phyloP scores from a whole-genome alignment of 2,329 filamentous ascomycete genomes.

The Neocucurbitaria cava region DNA sequence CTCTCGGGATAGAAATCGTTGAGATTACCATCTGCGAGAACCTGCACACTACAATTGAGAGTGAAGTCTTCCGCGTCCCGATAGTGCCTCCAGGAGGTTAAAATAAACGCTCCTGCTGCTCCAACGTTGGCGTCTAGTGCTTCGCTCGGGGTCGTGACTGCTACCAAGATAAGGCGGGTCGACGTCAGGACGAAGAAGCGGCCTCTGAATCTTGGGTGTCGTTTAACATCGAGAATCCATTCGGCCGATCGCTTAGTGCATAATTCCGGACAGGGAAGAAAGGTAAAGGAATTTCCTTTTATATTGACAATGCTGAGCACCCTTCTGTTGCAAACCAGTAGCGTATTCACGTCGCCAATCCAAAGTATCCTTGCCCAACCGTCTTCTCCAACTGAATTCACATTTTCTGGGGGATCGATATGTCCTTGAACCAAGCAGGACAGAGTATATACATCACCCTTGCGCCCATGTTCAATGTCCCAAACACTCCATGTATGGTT shows the following conservation, averaged over 20 bases:
- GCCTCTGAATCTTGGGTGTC: constrained; percentile 55
- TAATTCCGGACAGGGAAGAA: constrained; percentile 33
- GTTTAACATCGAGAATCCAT: constrained; percentile 66
- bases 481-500: constrained; percentile 72
- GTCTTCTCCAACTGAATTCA: constrained; percentile 37
- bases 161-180: constrained; percentile 59
- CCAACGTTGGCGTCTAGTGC: constrained; percentile 17
- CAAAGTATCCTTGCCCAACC: constrained; percentile 61
- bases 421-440: constrained; percentile 40
- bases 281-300: constrained; percentile 19
- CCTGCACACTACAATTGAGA: constrained; percentile 48
- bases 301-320: constrained; percentile 47
- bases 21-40: constrained; percentile 41
- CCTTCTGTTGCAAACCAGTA: constrained; percentile 62
- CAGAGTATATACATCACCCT: constrained; percentile 40
- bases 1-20: neutral
- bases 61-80: constrained; percentile 61
- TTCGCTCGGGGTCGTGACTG: constrained; percentile 46
- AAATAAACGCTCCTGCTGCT: constrained; percentile 43
- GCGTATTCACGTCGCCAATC: constrained; percentile 54
- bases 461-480: constrained; percentile 56
- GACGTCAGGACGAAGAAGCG: constrained; percentile 68
- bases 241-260: constrained; percentile 36
- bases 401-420: constrained; percentile 9
- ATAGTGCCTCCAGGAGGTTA: constrained; percentile 62